Evolutionary conservation across 73 alveolate genomes (phyloP).

Genomic region (Durusdinium trenchii): DNA sequence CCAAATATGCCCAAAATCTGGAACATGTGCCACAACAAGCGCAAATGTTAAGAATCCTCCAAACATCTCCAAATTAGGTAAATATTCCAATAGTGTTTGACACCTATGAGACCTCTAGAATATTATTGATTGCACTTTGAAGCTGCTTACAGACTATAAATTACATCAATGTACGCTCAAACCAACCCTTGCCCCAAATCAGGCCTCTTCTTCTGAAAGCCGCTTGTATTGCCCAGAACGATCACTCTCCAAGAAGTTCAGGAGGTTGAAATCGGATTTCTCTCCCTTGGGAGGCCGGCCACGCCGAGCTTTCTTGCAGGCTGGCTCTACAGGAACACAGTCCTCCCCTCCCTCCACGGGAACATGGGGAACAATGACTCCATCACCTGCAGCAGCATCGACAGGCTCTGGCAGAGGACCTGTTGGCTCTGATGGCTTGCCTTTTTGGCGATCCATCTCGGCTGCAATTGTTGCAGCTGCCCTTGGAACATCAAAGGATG

Average conservation of each 20-base stretch:
- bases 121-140: too few species aligned
- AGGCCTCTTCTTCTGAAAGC: neutral
- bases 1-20: too few species aligned
- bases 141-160: too few species aligned
- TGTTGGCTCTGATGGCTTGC: neutral
- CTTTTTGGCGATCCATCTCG: neutral
- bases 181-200: too few species aligned
- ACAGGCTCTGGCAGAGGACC: neutral
- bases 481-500: neutral
- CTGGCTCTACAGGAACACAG: too few species aligned
- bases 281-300: neutral
- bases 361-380: neutral
- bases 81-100: too few species aligned
- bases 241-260: neutral
- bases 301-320: neutral
- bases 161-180: too few species aligned
- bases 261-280: neutral
- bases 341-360: neutral
- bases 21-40: too few species aligned
- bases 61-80: too few species aligned
- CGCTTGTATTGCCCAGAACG: neutral
- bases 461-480: neutral
- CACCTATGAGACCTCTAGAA: too few species aligned
- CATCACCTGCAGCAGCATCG: neutral
- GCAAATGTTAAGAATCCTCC: too few species aligned